Evolutionary conservation across 352 stramenopile genomes (phyloP).

Genomic region (Peronospora destructor): DNA sequence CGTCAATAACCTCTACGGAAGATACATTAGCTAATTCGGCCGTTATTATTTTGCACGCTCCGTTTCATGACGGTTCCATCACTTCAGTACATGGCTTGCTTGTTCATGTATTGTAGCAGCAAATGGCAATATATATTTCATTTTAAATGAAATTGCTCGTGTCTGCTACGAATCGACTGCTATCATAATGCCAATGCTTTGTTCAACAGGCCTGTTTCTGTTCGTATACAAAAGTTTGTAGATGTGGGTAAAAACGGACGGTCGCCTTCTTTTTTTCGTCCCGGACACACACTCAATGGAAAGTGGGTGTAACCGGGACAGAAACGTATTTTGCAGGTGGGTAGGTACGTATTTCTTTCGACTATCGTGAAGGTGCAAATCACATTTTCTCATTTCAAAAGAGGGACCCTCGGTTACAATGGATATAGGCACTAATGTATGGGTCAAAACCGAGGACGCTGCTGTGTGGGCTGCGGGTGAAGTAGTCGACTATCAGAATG

Average conservation of each 20-base stretch:
- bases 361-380: too few relatives aligned
- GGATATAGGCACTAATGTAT: conserved; percentile 80
- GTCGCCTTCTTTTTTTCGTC: background rate
- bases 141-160: background rate
- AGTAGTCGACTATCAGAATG: conserved; percentile 61
- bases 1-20: background rate
- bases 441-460: conserved; percentile 53
- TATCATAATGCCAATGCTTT: background rate
- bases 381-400: background rate
- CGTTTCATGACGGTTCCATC: background rate
- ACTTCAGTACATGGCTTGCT: conserved; percentile 5
- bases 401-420: conserved; percentile 32
- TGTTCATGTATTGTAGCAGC: background rate
- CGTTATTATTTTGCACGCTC: background rate
- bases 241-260: conserved; percentile 5
- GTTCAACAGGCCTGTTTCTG: conserved; percentile 3
- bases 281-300: background rate
- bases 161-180: background rate
- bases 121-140: background rate
- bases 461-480: conserved; percentile 60
- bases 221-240: conserved; percentile 8
- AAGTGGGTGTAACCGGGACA: too few relatives aligned
- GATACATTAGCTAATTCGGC: conserved; percentile 7
- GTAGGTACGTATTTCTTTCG: too few relatives aligned
- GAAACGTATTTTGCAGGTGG: too few relatives aligned